Percentiles rank a stretch among this genome's conserved stretches.
Conservation (phyloP, 176 grass and related monocot species). For the Eragrostis nindensis region DNA sequence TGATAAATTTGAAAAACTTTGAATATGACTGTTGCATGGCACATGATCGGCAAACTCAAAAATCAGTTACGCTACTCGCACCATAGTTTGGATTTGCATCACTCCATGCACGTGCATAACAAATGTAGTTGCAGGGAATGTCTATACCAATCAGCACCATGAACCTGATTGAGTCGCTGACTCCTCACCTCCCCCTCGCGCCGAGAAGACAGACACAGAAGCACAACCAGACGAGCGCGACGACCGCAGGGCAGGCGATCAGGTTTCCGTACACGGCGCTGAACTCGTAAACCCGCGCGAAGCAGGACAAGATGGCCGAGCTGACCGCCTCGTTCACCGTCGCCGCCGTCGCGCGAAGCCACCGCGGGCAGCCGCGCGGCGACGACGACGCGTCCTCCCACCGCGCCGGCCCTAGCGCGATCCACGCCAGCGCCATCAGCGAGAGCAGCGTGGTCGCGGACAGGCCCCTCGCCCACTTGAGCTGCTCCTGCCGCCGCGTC, state of each 20-base stretch:
- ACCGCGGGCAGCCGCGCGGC: constrained; percentile 11
- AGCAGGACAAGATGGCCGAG: constrained; percentile 23
- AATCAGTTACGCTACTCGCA: neutral
- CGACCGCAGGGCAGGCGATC: constrained; percentile 14
- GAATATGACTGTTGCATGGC: neutral
- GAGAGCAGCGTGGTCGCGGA: constrained; percentile 51
- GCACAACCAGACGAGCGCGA: constrained; percentile 27
- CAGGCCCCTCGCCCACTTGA: constrained; percentile 41
- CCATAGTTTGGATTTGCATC: neutral
- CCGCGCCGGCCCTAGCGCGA: constrained; percentile 43
- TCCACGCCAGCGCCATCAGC: constrained; percentile 43
- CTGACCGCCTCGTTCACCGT: constrained; percentile 7
- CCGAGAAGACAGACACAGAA: neutral
- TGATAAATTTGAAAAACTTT: neutral
- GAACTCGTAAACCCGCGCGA: constrained; percentile 22
- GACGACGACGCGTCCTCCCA: constrained; percentile 31
- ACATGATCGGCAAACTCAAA: neutral
- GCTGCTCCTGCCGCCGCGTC: constrained; percentile 38
- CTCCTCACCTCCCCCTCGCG: neutral
- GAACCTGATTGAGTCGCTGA: neutral
- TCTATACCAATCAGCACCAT: neutral
- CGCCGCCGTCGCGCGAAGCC: neutral
- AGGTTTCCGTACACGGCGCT: constrained; percentile 12
- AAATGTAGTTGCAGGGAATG: neutral
- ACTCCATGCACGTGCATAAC: neutral